Conservation (phyloP, 2,329 filamentous ascomycete species). For the Sarocladiaceae sp. region DNA sequence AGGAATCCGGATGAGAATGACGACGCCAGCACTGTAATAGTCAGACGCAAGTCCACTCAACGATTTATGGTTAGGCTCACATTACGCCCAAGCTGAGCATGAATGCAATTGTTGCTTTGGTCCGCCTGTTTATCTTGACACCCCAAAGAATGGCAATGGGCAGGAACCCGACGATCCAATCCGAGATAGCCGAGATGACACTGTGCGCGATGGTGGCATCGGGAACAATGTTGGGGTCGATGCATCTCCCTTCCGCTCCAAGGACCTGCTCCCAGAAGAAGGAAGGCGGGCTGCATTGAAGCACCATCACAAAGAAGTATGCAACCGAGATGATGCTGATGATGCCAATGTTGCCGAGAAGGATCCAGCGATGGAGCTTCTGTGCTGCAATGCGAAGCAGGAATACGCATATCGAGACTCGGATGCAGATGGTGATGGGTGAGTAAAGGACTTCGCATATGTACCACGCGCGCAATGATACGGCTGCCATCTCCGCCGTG, state of each 20-base stretch:
- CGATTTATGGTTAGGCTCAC: too few species aligned
- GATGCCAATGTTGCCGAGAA: slow-evolving; percentile 27
- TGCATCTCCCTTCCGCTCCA: slow-evolving; percentile 33
- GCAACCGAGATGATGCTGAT: slow-evolving; percentile 30
- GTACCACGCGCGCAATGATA: slow-evolving; percentile 32
- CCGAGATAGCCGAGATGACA: slow-evolving; percentile 37
- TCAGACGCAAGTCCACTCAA: too few species aligned
- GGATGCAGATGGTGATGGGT: slow-evolving; percentile 31
- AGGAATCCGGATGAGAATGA: slow-evolving; percentile 32
- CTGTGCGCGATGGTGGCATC: slow-evolving; percentile 41
- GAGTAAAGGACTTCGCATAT: slow-evolving; percentile 36
- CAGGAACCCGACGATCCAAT: slow-evolving; percentile 45
- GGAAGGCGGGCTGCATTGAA: slow-evolving; percentile 44
- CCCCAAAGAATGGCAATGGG: slow-evolving; percentile 48
- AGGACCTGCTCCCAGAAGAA: slow-evolving; percentile 44
- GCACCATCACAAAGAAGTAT: slow-evolving; percentile 42
- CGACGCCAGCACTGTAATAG: slow-evolving; percentile 29
- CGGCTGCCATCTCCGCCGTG: slow-evolving; percentile 17
- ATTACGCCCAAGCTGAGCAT: slow-evolving; percentile 47
- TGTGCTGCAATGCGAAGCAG: slow-evolving; percentile 34
- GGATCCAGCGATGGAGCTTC: slow-evolving; percentile 27
- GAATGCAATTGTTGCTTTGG: slow-evolving; percentile 40
- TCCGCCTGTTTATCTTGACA: slow-evolving; percentile 41
- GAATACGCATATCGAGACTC: slow-evolving; percentile 37
- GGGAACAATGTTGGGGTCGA: slow-evolving; percentile 34